phyloP scores from a whole-genome alignment of 2,329 filamentous ascomycete species.

The Byssothecium circinans region DNA sequence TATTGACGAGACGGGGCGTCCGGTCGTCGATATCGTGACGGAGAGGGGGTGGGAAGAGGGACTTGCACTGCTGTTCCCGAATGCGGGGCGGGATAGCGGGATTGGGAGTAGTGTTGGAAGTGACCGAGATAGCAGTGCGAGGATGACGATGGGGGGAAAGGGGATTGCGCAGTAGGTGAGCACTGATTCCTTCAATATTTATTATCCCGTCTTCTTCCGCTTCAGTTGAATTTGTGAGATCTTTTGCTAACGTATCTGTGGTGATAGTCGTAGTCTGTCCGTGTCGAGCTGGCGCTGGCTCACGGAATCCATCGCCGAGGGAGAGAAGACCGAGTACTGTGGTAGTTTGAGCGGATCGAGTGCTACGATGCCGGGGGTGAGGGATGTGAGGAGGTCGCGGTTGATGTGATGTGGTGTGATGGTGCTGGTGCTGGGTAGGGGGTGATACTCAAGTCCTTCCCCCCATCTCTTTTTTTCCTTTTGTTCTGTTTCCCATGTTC shows the following conservation, averaged over 20 bases:
- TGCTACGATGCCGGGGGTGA: constrained; percentile 3
- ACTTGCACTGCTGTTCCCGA: constrained; percentile 35
- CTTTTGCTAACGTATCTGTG: too few relatives aligned
- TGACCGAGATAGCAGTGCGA: not conserved
- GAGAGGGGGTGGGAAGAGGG: constrained; percentile 43
- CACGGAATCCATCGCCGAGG: constrained; percentile 7
- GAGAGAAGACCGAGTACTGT: not conserved
- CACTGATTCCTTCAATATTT: constrained; percentile 1
- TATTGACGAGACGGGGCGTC: constrained; percentile 30
- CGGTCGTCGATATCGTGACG: constrained; percentile 38
- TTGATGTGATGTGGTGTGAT: too few relatives aligned
- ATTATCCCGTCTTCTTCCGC: too few relatives aligned
- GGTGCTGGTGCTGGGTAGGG: too few relatives aligned
- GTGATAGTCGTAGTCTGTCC: constrained; percentile 5
- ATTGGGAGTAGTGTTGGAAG: not conserved
- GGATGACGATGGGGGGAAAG: too few relatives aligned
- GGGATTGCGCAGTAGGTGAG: constrained; percentile 15
- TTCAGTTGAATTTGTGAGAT: not conserved
- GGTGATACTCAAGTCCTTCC: too few relatives aligned
- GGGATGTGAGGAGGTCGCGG: not conserved
- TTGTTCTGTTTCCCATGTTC: too few relatives aligned
- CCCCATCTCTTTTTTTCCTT: too few relatives aligned
- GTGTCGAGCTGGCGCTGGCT: constrained; percentile 12
- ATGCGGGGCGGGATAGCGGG: constrained; percentile 3
- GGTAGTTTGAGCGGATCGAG: constrained; percentile 5